Conservation (phyloP, 495 filamentous ascomycete species). For the Penicillium odoratum region DNA sequence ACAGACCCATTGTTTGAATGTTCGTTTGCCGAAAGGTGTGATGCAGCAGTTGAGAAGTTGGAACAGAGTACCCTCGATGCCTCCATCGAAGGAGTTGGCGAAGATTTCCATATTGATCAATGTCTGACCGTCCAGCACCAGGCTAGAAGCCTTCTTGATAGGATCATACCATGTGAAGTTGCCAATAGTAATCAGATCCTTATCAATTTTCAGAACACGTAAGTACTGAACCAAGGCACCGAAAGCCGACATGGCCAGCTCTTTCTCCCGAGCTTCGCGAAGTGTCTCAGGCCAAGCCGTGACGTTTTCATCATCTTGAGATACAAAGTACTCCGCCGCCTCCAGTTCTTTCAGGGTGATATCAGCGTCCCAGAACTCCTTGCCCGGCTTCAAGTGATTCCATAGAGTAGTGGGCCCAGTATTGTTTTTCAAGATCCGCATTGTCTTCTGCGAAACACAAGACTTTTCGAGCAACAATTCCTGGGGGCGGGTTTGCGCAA, state of each 20-base stretch:
- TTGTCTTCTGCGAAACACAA: constrained; percentile 73
- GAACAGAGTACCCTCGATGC: constrained; percentile 83
- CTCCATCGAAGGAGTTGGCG: constrained; percentile 88
- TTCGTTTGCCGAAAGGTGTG: constrained; percentile 95
- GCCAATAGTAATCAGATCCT: constrained; percentile 81
- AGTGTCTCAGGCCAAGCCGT: constrained; percentile 82
- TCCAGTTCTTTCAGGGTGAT: constrained; percentile 80
- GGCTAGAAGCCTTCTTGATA: constrained; percentile 86
- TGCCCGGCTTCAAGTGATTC: constrained; percentile 86
- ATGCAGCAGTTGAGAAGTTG: constrained; percentile 88
- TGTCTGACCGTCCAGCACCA: constrained; percentile 94
- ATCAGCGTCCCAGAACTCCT: constrained; percentile 91
- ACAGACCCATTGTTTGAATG: constrained; percentile 97
- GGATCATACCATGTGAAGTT: constrained; percentile 93
- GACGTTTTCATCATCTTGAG: constrained; percentile 57
- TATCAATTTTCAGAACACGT: constrained; percentile 82
- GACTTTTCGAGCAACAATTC: constrained; percentile 92
- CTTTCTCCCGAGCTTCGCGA: constrained; percentile 70
- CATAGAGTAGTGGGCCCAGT: constrained; percentile 90
- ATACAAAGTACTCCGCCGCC: constrained; percentile 75
- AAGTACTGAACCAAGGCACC: constrained; percentile 90
- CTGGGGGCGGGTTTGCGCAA: constrained; percentile 88
- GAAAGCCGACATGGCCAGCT: constrained; percentile 87
- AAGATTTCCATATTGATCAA: constrained; percentile 98
- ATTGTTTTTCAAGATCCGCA: constrained; percentile 97